These are phyloP conservation scores for Truncatella angustata DNA, from an alignment of 2,329 filamentous ascomycete species.

Conservation along the genomic window DNA sequence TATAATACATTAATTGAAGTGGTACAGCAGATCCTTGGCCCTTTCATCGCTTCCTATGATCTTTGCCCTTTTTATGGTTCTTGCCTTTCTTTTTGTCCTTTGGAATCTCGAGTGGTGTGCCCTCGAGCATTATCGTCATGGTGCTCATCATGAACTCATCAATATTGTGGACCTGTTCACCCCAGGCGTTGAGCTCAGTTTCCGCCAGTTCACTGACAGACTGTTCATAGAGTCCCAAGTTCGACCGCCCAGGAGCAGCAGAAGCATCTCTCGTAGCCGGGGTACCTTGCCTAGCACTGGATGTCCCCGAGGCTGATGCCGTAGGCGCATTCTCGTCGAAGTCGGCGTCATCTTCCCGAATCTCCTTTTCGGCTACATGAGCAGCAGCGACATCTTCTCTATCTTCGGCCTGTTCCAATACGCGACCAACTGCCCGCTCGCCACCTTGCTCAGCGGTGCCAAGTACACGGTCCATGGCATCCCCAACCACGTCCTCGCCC, in stretches of 20 bases:
- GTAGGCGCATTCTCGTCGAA: slow-evolving; percentile 66
- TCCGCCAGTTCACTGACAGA: slow-evolving; percentile 35
- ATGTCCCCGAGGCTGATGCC: slow-evolving; percentile 43
- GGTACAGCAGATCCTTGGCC: not conserved
- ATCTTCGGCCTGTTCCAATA: slow-evolving; percentile 84
- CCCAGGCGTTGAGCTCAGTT: slow-evolving; percentile 58
- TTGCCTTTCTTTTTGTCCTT: slow-evolving; percentile 64
- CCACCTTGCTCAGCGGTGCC: slow-evolving; percentile 62
- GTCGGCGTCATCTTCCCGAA: slow-evolving; percentile 81
- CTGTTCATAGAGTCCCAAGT: slow-evolving; percentile 36
- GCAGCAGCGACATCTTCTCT: slow-evolving; percentile 88
- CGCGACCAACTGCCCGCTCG: slow-evolving; percentile 62
- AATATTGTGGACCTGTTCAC: slow-evolving; percentile 56
- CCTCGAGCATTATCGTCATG: slow-evolving; percentile 62
- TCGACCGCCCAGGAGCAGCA: slow-evolving; percentile 30
- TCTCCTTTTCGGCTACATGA: slow-evolving; percentile 82
- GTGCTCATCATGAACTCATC: slow-evolving; percentile 74
- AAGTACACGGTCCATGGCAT: slow-evolving; percentile 81
- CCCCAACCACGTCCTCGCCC: slow-evolving; percentile 44
- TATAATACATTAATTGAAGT: slow-evolving; percentile 1
- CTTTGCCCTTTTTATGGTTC: slow-evolving; percentile 53
- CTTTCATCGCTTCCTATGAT: slow-evolving; percentile 49
- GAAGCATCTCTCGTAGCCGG: slow-evolving; percentile 38
- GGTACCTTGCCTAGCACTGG: slow-evolving; percentile 51
- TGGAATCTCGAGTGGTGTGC: slow-evolving; percentile 60